Percentiles rank a stretch among this genome's conserved stretches.
Conservation (phyloP, 2,329 filamentous ascomycete species). For the Didymella lethalis region DNA sequence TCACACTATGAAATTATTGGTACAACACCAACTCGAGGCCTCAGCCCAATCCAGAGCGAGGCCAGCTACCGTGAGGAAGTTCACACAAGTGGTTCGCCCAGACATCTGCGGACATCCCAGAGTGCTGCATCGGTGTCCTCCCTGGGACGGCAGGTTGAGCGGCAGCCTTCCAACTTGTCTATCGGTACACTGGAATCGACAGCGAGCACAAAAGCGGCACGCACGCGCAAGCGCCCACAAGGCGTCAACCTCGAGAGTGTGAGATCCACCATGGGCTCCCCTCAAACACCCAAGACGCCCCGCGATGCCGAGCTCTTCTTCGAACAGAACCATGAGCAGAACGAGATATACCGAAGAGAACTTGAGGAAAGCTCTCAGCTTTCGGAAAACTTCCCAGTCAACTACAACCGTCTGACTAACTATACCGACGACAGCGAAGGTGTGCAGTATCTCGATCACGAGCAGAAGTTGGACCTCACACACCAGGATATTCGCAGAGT, state of each 20-base stretch:
- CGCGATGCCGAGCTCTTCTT: conserved; percentile 60
- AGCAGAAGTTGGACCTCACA: conserved; percentile 64
- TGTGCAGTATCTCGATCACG: conserved; percentile 60
- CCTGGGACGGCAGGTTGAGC: conserved; percentile 64
- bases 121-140: conserved; percentile 65
- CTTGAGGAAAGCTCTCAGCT: conserved; percentile 56
- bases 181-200: conserved; percentile 66
- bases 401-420: conserved; percentile 59
- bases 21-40: conserved; percentile 61
- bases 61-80: conserved; percentile 70
- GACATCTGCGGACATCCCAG: conserved; percentile 56
- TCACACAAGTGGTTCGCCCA: conserved; percentile 49
- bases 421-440: conserved; percentile 66
- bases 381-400: conserved; percentile 54
- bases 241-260: conserved; percentile 62
- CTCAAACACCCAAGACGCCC: conserved; percentile 41
- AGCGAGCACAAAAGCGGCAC: conserved; percentile 64
- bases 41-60: conserved; percentile 92
- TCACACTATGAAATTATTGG: conserved; percentile 50
- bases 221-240: conserved; percentile 61
- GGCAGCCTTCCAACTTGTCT: conserved; percentile 64
- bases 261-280: conserved; percentile 56
- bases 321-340: conserved; percentile 64
- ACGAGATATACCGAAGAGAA: conserved; percentile 63
- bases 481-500: conserved; percentile 73